Percentiles rank a stretch among this genome's conserved stretches.
Conservation (phyloP, 768 basidiomycete species). For the Termitomyces sp. region DNA sequence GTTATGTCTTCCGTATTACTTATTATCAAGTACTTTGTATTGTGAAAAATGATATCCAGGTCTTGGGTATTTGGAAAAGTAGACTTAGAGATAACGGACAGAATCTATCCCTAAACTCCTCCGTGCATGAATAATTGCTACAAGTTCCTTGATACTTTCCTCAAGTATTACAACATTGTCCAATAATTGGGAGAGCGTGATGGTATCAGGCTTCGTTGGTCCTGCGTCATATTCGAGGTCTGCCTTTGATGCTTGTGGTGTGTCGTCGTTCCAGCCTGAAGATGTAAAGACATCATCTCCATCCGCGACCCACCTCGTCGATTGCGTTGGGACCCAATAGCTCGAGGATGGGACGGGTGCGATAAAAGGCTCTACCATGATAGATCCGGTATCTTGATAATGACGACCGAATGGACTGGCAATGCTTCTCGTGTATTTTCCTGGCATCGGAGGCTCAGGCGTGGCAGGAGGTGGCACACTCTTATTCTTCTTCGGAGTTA, state of each 20-base stretch:
- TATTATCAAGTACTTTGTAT: not conserved
- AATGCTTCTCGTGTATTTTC: slow-evolving; percentile 38
- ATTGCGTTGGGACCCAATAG: slow-evolving; percentile 60
- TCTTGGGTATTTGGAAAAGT: not conserved
- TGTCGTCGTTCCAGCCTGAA: slow-evolving; percentile 25
- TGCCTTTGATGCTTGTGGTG: slow-evolving; percentile 15
- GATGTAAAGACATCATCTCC: slow-evolving; percentile 74
- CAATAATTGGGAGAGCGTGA: slow-evolving; percentile 80
- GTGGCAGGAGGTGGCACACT: slow-evolving; percentile 28
- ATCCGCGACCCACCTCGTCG: slow-evolving; percentile 48
- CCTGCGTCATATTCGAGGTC: slow-evolving; percentile 26
- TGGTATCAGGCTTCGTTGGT: slow-evolving; percentile 30
- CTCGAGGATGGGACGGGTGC: slow-evolving; percentile 56
- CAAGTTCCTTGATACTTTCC: slow-evolving; percentile 91
- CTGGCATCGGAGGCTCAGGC: slow-evolving; percentile 42
- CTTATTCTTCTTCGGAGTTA: slow-evolving; percentile 74
- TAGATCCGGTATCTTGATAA: slow-evolving; percentile 73
- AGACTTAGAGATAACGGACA: slow-evolving; percentile 64
- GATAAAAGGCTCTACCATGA: slow-evolving; percentile 68
- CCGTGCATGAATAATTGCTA: slow-evolving; percentile 80
- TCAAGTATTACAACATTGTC: slow-evolving; percentile 95
- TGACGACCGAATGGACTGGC: slow-evolving; percentile 83
- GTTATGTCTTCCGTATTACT: not conserved
- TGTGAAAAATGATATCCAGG: not conserved
- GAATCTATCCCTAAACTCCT: slow-evolving; percentile 83